These are phyloP conservation scores for Cladophialophora psammophila DNA, from an alignment of 2,329 filamentous ascomycete genomes.

Conservation along the genomic window DNA sequence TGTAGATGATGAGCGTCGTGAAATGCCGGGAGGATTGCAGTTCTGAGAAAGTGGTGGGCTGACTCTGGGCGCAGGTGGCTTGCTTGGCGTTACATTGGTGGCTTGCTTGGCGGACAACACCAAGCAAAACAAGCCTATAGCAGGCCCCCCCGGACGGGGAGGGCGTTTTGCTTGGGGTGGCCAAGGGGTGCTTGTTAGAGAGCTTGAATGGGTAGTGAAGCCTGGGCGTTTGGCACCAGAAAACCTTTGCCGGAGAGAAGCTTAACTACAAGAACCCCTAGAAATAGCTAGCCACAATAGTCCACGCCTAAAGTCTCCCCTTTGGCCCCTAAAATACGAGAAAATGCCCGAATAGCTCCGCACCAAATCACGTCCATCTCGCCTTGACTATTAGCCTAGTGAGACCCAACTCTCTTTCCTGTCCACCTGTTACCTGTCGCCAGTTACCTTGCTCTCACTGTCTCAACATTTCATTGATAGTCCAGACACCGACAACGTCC, in stretches of 20 bases:
- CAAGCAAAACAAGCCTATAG: background rate
- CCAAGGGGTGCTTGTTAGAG: background rate
- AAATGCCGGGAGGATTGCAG: background rate
- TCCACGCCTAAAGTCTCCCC: background rate
- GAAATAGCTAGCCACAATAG: background rate
- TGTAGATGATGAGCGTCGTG: background rate
- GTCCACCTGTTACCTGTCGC: background rate
- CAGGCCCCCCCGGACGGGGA: background rate
- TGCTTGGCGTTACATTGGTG: slow-evolving; percentile 2
- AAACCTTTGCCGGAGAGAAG: background rate
- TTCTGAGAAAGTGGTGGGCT: background rate
- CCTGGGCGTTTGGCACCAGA: background rate
- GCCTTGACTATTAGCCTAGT: background rate
- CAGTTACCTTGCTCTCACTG: no score
- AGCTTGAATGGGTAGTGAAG: background rate
- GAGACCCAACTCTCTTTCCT: background rate
- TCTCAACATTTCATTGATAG: slow-evolving; percentile 15
- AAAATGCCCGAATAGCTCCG: slow-evolving; percentile 1
- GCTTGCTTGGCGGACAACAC: background rate
- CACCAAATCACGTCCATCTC: background rate
- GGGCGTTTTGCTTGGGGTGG: background rate
- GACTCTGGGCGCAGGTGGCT: background rate
- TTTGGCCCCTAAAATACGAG: background rate
- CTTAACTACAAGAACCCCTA: background rate
- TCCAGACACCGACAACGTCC: slow-evolving; percentile 18